Evolutionary conservation across 768 basidiomycete species (phyloP), one percentile per base, ranked within the genome.

Genomic region (Cystofilobasidium macerans): DNA sequence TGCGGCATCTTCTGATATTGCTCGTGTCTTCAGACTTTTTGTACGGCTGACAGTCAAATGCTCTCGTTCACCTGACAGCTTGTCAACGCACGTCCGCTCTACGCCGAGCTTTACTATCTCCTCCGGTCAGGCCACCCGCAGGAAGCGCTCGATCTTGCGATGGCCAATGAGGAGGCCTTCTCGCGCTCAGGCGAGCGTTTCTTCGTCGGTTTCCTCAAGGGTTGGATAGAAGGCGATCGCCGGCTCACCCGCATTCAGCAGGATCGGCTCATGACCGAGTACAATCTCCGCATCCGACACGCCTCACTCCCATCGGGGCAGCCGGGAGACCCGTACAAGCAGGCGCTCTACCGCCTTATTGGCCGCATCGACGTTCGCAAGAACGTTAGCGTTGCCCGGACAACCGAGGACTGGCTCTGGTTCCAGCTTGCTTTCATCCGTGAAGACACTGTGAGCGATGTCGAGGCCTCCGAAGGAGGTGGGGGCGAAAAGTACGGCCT

Each of bases 391-490:
- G 90, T 97, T 6, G 97, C 92, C 0, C 82, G 82, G 13, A 93
- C 92, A 0, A 92, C 89, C 2, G 95, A 97, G 74, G 95, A 99
- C 76, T 99, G 94, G 94, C 79, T 97, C 40, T 99, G 94, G 94
- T 86, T 93, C 79, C 93, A 99, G 77, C 81, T 98, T 18, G 81
- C 86, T 1, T 87, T 97, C 83, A 88, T 78, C 8, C 80, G 87
- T 0, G 89, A 95, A 62, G 67, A 48, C 36, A 64, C 4, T n/a
- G 61, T 38, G 69, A 65, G 20, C 54, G 35, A 43, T 22, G 40
- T 28, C 51, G 64, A 22, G 38, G 84, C 86, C 40, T 76, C 89
- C 11, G 77, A 87, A 14, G 83, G 84, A 51, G 48, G 42, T 6
- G 86, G 38, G 86, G 60, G 70, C n/a, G 77, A 78, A 84, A 89